Evolutionary conservation across 495 filamentous ascomycete species (phyloP).

Genomic region (Aspergillus sclerotioniger): DNA sequence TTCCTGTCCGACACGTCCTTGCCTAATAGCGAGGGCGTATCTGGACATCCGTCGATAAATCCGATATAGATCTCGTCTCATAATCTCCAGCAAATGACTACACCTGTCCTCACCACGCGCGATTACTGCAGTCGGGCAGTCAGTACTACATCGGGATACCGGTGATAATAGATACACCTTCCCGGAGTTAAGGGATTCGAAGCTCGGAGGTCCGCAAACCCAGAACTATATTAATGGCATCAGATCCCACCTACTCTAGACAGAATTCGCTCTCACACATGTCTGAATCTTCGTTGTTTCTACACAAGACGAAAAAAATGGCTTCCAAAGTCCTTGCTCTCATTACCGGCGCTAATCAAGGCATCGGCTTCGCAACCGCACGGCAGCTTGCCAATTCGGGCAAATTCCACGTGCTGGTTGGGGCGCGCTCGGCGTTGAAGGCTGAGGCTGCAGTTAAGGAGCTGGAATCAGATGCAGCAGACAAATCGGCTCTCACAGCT

Average conservation of each 20-base stretch:
- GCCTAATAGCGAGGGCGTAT: no score
- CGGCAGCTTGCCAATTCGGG: slow-evolving; percentile 28
- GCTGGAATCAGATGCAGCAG: slow-evolving; percentile 23
- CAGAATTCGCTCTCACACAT: background rate
- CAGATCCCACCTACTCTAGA: background rate
- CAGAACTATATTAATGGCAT: background rate
- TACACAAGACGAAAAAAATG: slow-evolving; percentile 1
- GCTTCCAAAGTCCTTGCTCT: slow-evolving; percentile 27
- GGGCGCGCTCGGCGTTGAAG: slow-evolving; percentile 28
- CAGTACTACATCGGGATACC: background rate
- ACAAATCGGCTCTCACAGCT: slow-evolving; percentile 18
- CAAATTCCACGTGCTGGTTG: slow-evolving; percentile 40
- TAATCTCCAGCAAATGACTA: no score
- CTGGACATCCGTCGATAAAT: no score
- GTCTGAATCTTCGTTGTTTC: background rate
- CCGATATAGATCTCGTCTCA: background rate
- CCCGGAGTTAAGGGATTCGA: background rate
- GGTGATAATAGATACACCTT: background rate
- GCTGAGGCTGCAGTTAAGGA: slow-evolving; percentile 24
- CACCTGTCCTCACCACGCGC: no score
- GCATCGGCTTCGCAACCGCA: slow-evolving; percentile 43
- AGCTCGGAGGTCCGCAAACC: background rate
- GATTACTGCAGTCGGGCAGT: no score
- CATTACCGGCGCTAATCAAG: slow-evolving; percentile 46
- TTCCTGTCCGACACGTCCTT: no score